Conservation (phyloP, 2,329 filamentous ascomycete genomes). For the Sporothrix luriei region DNA sequence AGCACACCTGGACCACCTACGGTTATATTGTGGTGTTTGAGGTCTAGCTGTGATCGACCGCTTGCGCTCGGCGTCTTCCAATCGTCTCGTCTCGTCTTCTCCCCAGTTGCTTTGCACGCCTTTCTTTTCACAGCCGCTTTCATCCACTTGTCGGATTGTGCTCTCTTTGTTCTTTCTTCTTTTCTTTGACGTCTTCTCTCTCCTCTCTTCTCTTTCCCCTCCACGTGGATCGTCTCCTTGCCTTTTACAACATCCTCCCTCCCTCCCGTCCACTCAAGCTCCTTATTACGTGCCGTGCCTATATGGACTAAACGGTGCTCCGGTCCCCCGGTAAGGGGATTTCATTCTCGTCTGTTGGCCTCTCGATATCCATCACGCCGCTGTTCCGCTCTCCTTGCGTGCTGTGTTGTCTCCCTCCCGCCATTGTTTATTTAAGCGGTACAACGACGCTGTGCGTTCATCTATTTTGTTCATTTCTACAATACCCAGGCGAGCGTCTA, state of each 20-base stretch:
- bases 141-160: not conserved
- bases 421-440: constrained; percentile 4
- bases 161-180: not conserved
- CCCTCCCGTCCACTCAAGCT: not conserved
- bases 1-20: not conserved
- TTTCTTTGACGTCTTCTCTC: too few relatives aligned
- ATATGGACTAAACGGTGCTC: constrained; percentile 23
- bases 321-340: constrained; percentile 19
- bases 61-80: not conserved
- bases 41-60: not conserved
- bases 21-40: constrained; percentile 22
- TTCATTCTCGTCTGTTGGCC: constrained; percentile 16
- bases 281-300: not conserved
- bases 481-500: constrained; percentile 28
- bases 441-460: constrained; percentile 6
- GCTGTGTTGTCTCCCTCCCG: not conserved
- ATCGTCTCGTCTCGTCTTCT: not conserved
- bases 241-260: not conserved
- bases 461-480: constrained; percentile 10
- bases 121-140: not conserved
- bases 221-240: not conserved
- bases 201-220: not conserved
- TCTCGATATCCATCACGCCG: constrained; percentile 10
- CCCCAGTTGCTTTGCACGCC: too few relatives aligned
- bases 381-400: not conserved